Base-by-base conservation (phyloP, 495 filamentous ascomycete genomes). In the Penicillium silybi region DNA sequence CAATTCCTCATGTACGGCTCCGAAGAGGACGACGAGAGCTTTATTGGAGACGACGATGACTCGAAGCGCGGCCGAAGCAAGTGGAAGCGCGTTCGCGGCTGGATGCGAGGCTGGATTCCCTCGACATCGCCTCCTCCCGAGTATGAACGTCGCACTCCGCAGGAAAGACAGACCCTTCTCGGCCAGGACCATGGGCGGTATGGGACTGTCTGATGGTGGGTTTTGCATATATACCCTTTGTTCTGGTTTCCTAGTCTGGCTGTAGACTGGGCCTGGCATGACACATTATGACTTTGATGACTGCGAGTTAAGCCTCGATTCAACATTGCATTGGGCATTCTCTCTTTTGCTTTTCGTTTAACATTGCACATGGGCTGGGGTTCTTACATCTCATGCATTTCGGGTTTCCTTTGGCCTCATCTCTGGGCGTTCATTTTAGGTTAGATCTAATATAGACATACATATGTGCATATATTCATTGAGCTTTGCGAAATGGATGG, bases 71-170 rank as follows among this genome's bases (percentile, higher is more conserved):
- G 63, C 16, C 68, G 66, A 0, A 65, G 70, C 50, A 67, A 67
- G 44, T 86, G 83, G 84, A 69, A 60, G 39, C 69, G 75, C 10
- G 82, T 85, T 5, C 76, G 62, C 22, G 82, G 84, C 16, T 86
- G 82, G 82, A 87, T 87, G 84, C 74, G 84, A 27, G 84, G 84
- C 15, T 85, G 83, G 84, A 76, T 85, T 45, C 84, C 84, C 20
- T 74, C 74, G 4, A 48, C 65, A 11, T 70, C 70, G 19, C 68
- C 71, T 29, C 27, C 29, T 25, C 56, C 20, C 44, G 52, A 52
- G 46, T 43, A 38, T 26, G 53, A 35, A 16, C 43, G 27, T 22
- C 41, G 47, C 22, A 26, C 41, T 32, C 18, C 50, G n/a, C 62
- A 55, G 19, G 71, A 74, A 38, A 59, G 54, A 7, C 69, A 67